Percentiles rank a stretch among this genome's conserved stretches.
Evolutionary conservation across 2,329 filamentous ascomycete species (phyloP).

Genomic region (Blumeriella jaapii): DNA sequence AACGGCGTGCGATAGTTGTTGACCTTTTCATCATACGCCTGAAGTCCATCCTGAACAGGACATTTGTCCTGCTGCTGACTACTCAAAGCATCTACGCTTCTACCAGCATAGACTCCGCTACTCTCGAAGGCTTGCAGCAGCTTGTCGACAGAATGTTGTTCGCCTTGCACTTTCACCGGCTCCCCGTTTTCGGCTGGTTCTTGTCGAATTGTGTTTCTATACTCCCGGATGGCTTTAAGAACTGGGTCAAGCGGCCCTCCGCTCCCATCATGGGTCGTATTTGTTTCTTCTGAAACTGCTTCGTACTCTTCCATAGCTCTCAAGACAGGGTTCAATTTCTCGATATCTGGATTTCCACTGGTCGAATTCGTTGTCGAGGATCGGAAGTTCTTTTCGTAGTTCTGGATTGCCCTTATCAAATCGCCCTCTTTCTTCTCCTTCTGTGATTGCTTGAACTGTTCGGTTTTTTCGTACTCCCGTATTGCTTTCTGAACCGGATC

Average conservation of each 20-base stretch:
- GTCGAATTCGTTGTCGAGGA: not conserved
- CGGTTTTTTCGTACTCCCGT: slow-evolving; percentile 3
- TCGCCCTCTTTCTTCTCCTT: slow-evolving; percentile 1
- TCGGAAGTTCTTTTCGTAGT: slow-evolving; percentile 5
- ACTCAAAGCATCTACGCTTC: not conserved
- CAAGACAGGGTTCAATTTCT: slow-evolving; percentile 4
- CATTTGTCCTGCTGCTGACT: not conserved
- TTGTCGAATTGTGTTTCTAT: not conserved
- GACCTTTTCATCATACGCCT: slow-evolving; percentile 9
- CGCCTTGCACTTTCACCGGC: not conserved
- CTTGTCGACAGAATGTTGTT: not conserved
- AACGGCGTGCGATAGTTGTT: slow-evolving; percentile 6
- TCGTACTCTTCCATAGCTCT: slow-evolving; percentile 6
- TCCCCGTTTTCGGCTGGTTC: not conserved
- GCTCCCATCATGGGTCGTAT: not conserved
- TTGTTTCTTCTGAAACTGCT: not conserved
- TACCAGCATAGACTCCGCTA: not conserved
- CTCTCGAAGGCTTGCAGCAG: slow-evolving; percentile 1
- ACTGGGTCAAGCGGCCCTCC: slow-evolving; percentile 6
- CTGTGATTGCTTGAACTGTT: not conserved
- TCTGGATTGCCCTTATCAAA: slow-evolving; percentile 7
- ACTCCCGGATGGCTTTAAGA: slow-evolving; percentile 4
- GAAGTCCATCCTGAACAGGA: slow-evolving; percentile 7
- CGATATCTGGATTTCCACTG: not conserved
- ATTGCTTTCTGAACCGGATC: slow-evolving; percentile 5